A percentile compares a stretch with the other conserved stretches of the same genome.
Conservation (phyloP, 225 moss, liverwort and hornwort genomes). For the Climacium dendroides region DNA sequence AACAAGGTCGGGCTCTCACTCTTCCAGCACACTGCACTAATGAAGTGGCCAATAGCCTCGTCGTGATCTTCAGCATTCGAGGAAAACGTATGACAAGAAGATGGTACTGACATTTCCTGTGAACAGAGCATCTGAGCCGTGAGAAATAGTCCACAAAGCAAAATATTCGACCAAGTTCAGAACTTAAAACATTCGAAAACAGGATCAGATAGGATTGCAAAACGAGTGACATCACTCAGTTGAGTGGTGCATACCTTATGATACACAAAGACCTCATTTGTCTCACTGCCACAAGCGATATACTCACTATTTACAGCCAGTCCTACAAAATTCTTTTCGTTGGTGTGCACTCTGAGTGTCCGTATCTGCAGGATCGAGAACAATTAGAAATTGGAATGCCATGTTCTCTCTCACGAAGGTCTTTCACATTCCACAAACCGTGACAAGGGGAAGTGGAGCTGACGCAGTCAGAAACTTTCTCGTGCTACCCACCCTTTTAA, state of each 20-base stretch:
- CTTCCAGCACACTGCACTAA: conserved; percentile 98
- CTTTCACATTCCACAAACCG: not conserved
- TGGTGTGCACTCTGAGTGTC: conserved; percentile 73
- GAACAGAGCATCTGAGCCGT: not conserved
- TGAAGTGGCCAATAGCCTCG: conserved; percentile 36
- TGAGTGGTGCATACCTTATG: conserved; percentile 58
- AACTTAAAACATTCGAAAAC: not conserved
- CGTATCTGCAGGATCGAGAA: conserved; percentile 43
- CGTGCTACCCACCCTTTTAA: not conserved
- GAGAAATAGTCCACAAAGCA: not conserved
- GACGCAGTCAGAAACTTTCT: not conserved
- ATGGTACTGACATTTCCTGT: conserved; percentile 47
- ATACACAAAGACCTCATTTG: conserved; percentile 93
- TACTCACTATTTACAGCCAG: conserved; percentile 91
- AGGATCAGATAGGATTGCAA: not conserved
- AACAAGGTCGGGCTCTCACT: conserved; percentile 96
- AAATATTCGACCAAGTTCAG: not conserved
- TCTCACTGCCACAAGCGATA: conserved; percentile 93
- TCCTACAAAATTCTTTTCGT: conserved; percentile 97
- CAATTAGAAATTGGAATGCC: not conserved
- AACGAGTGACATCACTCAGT: not conserved
- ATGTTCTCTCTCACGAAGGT: not conserved
- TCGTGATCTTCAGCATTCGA: conserved; percentile 7
- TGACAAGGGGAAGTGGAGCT: not conserved
- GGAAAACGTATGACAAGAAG: conserved; percentile 23